phyloP scores from a whole-genome alignment of 2,329 filamentous ascomycete genomes.

The Chaetomiaceae sp. region DNA sequence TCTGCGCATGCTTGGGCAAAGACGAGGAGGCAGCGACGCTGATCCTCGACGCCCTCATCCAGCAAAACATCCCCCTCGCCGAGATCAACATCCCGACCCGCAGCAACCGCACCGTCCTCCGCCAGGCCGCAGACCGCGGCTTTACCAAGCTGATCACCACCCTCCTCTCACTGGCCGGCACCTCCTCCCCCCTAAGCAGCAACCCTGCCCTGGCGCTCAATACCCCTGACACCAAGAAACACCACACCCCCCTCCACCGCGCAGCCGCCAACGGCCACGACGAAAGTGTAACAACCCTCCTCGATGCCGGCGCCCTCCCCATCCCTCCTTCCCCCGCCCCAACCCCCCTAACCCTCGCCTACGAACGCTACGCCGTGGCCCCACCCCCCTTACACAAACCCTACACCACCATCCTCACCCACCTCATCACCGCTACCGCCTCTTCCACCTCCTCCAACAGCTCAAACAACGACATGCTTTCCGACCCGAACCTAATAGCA shows the following conservation, averaged over 20 bases:
- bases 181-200: too few relatives aligned
- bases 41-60: conserved; percentile 17
- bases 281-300: conserved; percentile 12
- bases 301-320: conserved; percentile 13
- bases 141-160: conserved; percentile 14
- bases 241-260: conserved; percentile 21
- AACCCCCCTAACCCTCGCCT: conserved; percentile 17
- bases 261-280: conserved; percentile 18
- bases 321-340: neutral
- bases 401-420: conserved; percentile 12
- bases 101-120: conserved; percentile 16
- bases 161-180: conserved; percentile 9
- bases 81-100: conserved; percentile 20
- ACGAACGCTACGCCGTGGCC: conserved; percentile 18
- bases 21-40: conserved; percentile 8
- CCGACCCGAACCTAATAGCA: conserved; percentile 18
- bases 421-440: conserved; percentile 12
- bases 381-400: conserved; percentile 7
- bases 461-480: too few relatives aligned
- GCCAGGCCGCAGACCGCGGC: conserved; percentile 19
- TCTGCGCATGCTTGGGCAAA: conserved; percentile 16
- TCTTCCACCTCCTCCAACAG: conserved; percentile 1
- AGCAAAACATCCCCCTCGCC: conserved; percentile 7
- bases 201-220: conserved; percentile 19
- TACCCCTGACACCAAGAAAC: conserved; percentile 15